phyloP scores from a whole-genome alignment of 2,329 filamentous ascomycete genomes.

The Fusarium sp. region DNA sequence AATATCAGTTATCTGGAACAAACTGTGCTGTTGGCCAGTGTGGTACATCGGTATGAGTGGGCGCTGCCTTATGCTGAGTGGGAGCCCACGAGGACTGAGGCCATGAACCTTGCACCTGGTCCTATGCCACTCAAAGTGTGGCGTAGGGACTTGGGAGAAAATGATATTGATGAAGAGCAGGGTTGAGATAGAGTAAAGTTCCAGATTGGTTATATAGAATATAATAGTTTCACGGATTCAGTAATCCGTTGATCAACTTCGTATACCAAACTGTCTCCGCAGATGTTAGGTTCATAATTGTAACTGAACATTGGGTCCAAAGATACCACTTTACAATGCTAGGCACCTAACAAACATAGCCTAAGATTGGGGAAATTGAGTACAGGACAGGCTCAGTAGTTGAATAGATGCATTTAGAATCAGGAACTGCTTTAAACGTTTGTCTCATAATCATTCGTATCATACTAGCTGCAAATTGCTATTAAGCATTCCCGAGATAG shows the following conservation, averaged over 20 bases:
- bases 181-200: neutral
- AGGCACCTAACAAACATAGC: too few species aligned
- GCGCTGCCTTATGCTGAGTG: constrained; percentile 38
- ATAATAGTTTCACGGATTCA: neutral
- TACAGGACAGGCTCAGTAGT: too few species aligned
- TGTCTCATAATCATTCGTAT: too few species aligned
- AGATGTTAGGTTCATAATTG: too few species aligned
- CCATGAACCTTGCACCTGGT: constrained; percentile 40
- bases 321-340: too few species aligned
- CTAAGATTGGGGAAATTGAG: too few species aligned
- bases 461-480: constrained; percentile 30
- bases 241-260: too few species aligned
- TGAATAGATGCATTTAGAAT: too few species aligned
- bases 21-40: constrained; percentile 56
- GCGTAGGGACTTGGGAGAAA: constrained; percentile 31
- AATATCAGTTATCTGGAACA: constrained; percentile 60
- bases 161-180: constrained; percentile 23
- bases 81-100: constrained; percentile 37
- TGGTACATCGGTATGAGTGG: constrained; percentile 59
- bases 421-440: too few species aligned
- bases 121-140: constrained; percentile 45
- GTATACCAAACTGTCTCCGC: too few species aligned
- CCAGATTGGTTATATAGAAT: neutral
- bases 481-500: constrained; percentile 41
- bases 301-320: too few species aligned